Evolutionary conservation across 2,329 filamentous ascomycete species (phyloP).

Genomic region (Colletotrichum tabaci): DNA sequence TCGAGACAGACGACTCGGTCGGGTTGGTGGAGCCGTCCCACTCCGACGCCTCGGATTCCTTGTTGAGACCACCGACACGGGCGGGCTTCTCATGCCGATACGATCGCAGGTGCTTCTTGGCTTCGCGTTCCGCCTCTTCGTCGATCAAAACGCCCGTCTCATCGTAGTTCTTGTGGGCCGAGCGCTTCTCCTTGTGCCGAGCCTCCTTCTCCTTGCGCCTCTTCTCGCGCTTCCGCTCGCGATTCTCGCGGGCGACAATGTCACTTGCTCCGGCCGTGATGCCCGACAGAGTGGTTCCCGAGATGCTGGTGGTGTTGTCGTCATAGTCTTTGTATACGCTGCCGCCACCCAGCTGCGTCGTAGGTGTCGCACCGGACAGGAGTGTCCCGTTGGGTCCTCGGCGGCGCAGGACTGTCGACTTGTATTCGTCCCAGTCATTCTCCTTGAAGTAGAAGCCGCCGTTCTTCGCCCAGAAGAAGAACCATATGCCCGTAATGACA

Average conservation of each 20-base stretch:
- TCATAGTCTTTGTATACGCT: constrained; percentile 85
- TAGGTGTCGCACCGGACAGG: constrained; percentile 84
- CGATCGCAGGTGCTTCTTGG: constrained; percentile 79
- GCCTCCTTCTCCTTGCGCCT: constrained; percentile 57
- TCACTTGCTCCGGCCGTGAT: constrained; percentile 72
- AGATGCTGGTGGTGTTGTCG: constrained; percentile 62
- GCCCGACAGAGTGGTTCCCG: constrained; percentile 65
- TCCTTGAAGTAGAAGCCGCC: constrained; percentile 91
- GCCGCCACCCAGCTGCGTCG: constrained; percentile 88
- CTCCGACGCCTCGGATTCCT: constrained; percentile 80
- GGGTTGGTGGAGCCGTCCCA: constrained; percentile 84
- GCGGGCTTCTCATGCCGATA: constrained; percentile 92
- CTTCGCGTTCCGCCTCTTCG: constrained; percentile 74
- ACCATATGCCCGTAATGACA: constrained; percentile 87
- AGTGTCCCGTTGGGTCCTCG: constrained; percentile 92
- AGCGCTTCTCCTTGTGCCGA: constrained; percentile 51
- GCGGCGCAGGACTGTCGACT: constrained; percentile 90
- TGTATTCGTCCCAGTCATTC: constrained; percentile 98
- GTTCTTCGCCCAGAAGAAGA: constrained; percentile 99
- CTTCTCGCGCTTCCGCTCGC: constrained; percentile 67
- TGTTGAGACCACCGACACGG: constrained; percentile 90
- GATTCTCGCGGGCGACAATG: constrained; percentile 68
- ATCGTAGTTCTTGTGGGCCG: constrained; percentile 52
- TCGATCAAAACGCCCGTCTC: constrained; percentile 71
- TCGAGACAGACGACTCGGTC: constrained; percentile 75